Evolutionary conservation across 768 basidiomycete genomes (phyloP).

Genomic region (Candolleomyces efflorescens): DNA sequence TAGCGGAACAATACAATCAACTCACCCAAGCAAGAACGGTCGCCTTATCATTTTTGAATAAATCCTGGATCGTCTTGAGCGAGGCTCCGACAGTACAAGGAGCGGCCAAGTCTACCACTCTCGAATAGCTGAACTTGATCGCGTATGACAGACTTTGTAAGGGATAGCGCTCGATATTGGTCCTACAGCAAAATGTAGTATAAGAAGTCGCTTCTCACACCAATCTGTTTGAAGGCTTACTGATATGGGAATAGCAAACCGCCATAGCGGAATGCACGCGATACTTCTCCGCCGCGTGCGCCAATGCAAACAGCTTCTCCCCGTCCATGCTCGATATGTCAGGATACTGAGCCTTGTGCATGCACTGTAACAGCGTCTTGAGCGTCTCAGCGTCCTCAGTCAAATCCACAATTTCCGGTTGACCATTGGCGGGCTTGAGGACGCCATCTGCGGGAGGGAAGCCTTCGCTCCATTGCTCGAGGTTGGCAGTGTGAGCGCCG

Average conservation of each 20-base stretch:
- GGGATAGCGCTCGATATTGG: background rate
- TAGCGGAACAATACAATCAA: no score
- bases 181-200: background rate
- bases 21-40: background rate
- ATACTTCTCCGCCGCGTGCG: background rate
- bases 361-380: background rate
- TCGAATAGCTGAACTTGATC: background rate
- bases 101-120: background rate
- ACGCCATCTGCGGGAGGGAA: background rate
- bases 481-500: background rate
- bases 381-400: background rate
- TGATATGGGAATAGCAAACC: background rate
- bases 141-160: background rate
- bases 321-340: background rate
- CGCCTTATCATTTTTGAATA: background rate
- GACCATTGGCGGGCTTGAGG: background rate
- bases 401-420: background rate
- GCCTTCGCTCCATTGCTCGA: background rate
- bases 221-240: no score
- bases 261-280: background rate
- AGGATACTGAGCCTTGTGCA: background rate
- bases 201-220: background rate
- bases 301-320: background rate
- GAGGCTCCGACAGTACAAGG: background rate
- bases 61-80: background rate